Conservation (phyloP, 768 basidiomycete genomes). For the Hericium coralloides region DNA sequence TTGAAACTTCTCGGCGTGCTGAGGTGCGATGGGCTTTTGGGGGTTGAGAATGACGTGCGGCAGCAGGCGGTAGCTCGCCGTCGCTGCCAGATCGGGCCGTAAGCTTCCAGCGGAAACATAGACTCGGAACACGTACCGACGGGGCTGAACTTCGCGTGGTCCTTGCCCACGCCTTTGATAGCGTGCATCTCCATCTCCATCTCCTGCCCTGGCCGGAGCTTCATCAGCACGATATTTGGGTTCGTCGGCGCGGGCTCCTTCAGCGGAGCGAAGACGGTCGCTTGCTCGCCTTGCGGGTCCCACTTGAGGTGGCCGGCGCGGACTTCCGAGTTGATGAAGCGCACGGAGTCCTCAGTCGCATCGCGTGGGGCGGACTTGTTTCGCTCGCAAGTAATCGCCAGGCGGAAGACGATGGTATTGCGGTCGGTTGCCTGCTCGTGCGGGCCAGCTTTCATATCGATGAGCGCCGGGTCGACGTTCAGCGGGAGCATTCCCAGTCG, state of each 20-base stretch:
- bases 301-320: constrained; percentile 62
- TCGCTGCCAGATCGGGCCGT: constrained; percentile 42
- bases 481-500: constrained; percentile 90
- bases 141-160: constrained; percentile 95
- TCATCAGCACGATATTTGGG: constrained; percentile 79
- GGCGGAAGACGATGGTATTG: constrained; percentile 81
- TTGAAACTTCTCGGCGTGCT: constrained; percentile 75
- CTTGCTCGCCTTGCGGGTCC: constrained; percentile 80
- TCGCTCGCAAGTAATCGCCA: constrained; percentile 64
- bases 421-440: constrained; percentile 66
- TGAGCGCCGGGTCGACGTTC: constrained; percentile 68
- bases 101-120: not conserved
- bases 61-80: constrained; percentile 89
- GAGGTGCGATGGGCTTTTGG: constrained; percentile 63
- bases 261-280: constrained; percentile 37
- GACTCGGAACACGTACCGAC: constrained; percentile 51
- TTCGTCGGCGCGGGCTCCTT: constrained; percentile 59
- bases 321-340: constrained; percentile 68
- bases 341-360: constrained; percentile 18
- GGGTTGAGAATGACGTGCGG: constrained; percentile 71
- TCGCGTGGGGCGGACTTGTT: constrained; percentile 43
- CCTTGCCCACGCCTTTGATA: constrained; percentile 85
- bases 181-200: constrained; percentile 85
- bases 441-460: constrained; percentile 47
- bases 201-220: constrained; percentile 85